phyloP scores from a whole-genome alignment of 768 basidiomycete species.

The Mycena galopus region DNA sequence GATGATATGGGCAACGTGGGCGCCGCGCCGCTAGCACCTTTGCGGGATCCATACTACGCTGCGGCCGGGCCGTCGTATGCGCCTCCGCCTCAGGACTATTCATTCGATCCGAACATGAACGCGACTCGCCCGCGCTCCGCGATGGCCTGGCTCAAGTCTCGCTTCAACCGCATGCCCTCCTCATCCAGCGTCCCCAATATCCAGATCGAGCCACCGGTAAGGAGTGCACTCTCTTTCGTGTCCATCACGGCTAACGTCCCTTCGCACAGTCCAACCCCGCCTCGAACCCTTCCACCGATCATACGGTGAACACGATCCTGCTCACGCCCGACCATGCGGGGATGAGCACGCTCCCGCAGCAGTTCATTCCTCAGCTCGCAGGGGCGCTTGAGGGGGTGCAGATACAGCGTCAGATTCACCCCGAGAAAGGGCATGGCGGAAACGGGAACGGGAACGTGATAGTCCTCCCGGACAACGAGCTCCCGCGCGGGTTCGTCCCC shows the following conservation, averaged over 20 bases:
- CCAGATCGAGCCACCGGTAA: slow-evolving; percentile 61
- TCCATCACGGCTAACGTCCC: background rate
- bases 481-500: slow-evolving; percentile 55
- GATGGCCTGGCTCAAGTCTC: slow-evolving; percentile 40
- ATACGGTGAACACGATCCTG: slow-evolving; percentile 53
- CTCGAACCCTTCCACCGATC: slow-evolving; percentile 48
- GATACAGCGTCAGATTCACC: no score
- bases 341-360: slow-evolving; percentile 40
- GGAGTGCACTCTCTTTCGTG: slow-evolving; percentile 33
- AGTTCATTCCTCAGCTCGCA: slow-evolving; percentile 23
- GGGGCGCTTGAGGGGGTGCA: slow-evolving; percentile 11
- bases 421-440: no score
- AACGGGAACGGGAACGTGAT: slow-evolving; percentile 30
- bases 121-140: slow-evolving; percentile 35
- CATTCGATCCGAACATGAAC: slow-evolving; percentile 1
- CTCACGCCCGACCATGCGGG: slow-evolving; percentile 58
- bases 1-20: background rate
- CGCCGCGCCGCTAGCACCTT: background rate
- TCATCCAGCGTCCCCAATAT: slow-evolving; percentile 56
- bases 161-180: slow-evolving; percentile 48
- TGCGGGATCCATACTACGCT: background rate
- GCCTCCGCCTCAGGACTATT: background rate
- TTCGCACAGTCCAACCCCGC: slow-evolving; percentile 55
- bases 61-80: background rate
- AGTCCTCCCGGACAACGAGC: slow-evolving; percentile 46